Evolutionary conservation across 176 grass and related monocot species (phyloP).

Genomic region (sorghum (Sorghum bicolor)): DNA sequence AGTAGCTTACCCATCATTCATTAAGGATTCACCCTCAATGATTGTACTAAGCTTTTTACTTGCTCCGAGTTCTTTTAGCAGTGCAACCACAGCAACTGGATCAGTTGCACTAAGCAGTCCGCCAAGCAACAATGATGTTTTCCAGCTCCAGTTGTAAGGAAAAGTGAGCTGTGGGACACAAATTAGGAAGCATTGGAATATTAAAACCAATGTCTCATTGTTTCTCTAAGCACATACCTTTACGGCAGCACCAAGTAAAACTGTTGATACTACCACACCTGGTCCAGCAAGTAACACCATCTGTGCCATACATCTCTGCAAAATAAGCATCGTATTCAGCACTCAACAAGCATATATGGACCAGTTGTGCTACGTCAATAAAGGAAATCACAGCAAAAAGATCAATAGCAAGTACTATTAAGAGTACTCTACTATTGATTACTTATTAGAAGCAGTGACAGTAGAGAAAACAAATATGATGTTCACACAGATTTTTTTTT

Average conservation of each 20-base stretch:
- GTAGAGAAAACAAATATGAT: neutral
- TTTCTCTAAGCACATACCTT: slow-evolving; percentile 50
- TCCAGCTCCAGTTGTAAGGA: slow-evolving; percentile 96
- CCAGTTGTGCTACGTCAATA: neutral
- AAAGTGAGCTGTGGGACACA: slow-evolving; percentile 57
- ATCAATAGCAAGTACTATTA: neutral
- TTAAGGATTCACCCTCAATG: slow-evolving; percentile 94
- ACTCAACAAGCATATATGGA: neutral
- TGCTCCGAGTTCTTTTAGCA: slow-evolving; percentile 91
- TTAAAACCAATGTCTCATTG: neutral
- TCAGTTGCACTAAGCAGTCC: slow-evolving; percentile 94
- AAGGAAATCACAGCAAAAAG: neutral
- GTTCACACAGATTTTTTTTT: neutral
- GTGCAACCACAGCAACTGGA: slow-evolving; percentile 85
- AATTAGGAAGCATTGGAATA: slow-evolving; percentile 7
- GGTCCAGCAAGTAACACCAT: slow-evolving; percentile 92
- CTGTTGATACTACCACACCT: slow-evolving; percentile 78
- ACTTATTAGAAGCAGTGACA: neutral
- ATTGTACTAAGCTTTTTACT: slow-evolving; percentile 93
- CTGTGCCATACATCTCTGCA: slow-evolving; percentile 87
- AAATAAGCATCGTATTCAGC: neutral
- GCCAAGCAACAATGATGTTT: slow-evolving; percentile 81
- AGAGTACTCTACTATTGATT: neutral
- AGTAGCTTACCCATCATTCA: slow-evolving; percentile 81
- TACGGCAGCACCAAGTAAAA: slow-evolving; percentile 57